Evolutionary conservation across 148 eudicot genomes (phyloP).

Genomic region (Chenopodium berlandieri): DNA sequence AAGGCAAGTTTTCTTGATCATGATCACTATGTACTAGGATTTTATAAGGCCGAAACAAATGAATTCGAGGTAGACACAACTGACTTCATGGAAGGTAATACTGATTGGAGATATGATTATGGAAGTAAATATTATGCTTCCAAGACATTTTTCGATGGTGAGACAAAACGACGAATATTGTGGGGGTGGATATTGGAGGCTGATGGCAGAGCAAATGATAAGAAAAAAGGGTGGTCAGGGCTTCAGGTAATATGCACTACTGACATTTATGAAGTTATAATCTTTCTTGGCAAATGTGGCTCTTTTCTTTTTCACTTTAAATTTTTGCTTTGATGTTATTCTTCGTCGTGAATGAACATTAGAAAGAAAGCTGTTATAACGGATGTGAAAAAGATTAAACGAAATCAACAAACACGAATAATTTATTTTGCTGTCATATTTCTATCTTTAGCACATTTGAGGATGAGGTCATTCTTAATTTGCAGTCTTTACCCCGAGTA

Average conservation of each 20-base stretch:
- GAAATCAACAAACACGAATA: no score
- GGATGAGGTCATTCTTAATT: not conserved
- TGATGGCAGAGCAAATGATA: slow-evolving; percentile 32
- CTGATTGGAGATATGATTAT: slow-evolving; percentile 51
- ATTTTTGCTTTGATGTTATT: not conserved
- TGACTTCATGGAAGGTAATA: slow-evolving; percentile 34
- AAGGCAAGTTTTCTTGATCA: slow-evolving; percentile 41
- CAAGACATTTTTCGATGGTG: slow-evolving; percentile 47
- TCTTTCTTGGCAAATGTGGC: not conserved
- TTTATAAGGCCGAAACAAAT: slow-evolving; percentile 17
- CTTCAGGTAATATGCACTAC: slow-evolving; percentile 39
- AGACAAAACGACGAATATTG: slow-evolving; percentile 37
- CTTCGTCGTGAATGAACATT: no score
- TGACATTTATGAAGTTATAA: not conserved
- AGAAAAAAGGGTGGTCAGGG: slow-evolving; percentile 58
- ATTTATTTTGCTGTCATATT: no score
- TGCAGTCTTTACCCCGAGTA: slow-evolving; percentile 42
- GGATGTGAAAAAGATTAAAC: no score
- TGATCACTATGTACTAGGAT: slow-evolving; percentile 40
- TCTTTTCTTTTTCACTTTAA: not conserved
- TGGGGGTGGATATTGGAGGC: slow-evolving; percentile 58
- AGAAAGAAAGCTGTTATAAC: no score
- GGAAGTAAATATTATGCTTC: slow-evolving; percentile 61
- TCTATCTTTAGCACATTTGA: not conserved
- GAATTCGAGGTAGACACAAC: slow-evolving; percentile 24